phyloP scores from a whole-genome alignment of 345 rosid genomes.

The Brassica carinata region DNA sequence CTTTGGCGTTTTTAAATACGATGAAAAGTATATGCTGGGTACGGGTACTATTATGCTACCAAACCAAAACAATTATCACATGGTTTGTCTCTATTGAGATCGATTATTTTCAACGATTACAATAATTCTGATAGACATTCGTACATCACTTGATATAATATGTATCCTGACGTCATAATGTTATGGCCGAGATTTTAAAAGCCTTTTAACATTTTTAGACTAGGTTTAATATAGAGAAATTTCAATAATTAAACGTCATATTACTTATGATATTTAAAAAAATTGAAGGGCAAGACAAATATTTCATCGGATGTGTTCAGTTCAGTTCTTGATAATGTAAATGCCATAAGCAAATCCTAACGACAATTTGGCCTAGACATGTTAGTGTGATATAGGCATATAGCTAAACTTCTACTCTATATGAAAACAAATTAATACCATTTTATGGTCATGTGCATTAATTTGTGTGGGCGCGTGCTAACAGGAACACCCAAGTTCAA shows the following conservation, averaged over 20 bases:
- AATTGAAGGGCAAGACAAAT: too few species aligned
- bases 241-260: too few species aligned
- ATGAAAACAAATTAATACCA: not conserved
- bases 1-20: not conserved
- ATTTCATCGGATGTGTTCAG: too few species aligned
- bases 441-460: constrained; percentile 26
- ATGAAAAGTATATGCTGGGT: constrained; percentile 32
- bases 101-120: not conserved
- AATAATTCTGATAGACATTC: not conserved
- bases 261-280: too few species aligned
- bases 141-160: constrained; percentile 1
- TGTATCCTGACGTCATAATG: not conserved
- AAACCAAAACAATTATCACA: constrained; percentile 34
- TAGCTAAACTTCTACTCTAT: not conserved
- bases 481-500: not conserved
- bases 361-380: not conserved
- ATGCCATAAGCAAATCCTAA: not conserved
- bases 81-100: constrained; percentile 36
- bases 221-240: too few species aligned
- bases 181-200: too few species aligned
- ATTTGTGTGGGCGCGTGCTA: constrained; percentile 15
- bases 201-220: too few species aligned
- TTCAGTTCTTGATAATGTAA: not conserved
- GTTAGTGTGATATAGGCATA: not conserved
- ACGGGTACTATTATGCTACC: constrained; percentile 30